Evolutionary conservation across 1,139 yeast genomes (phyloP).

Genomic region (Candida sanyaensis): DNA sequence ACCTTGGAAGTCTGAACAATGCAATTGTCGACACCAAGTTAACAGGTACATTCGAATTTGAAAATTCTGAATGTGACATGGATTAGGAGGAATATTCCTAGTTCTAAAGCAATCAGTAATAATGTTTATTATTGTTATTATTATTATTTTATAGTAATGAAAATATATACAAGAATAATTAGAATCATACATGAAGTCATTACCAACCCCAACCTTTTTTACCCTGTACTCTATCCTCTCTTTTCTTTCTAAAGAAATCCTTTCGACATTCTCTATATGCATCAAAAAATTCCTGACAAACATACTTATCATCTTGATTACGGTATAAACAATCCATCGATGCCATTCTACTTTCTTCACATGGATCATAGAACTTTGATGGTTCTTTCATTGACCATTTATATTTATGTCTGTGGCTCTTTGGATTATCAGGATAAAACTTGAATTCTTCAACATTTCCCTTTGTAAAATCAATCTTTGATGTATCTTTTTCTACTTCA

Average conservation of each 20-base stretch:
- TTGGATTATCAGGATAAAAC: conserved; percentile 84
- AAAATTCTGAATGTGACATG: conserved; percentile 10
- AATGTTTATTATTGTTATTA: background rate
- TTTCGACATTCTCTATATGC: conserved; percentile 91
- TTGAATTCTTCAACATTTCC: conserved; percentile 57
- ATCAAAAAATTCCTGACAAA: conserved; percentile 84
- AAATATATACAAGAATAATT: conserved; percentile 5
- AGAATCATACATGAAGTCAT: background rate
- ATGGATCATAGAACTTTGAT: conserved; percentile 88
- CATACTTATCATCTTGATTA: conserved; percentile 70
- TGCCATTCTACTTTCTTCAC: conserved; percentile 86
- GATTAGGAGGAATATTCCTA: background rate
- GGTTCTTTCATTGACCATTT: conserved; percentile 70
- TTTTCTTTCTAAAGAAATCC: conserved; percentile 62
- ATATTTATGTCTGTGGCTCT: conserved; percentile 60
- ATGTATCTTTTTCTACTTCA: conserved; percentile 41
- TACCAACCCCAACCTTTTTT: conserved; percentile 49
- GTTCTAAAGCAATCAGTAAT: no score
- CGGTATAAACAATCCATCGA: conserved; percentile 78
- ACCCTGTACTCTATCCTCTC: conserved; percentile 39
- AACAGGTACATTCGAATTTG: conserved; percentile 7
- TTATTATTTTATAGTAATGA: background rate
- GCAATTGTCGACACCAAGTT: conserved; percentile 8
- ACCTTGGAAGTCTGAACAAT: conserved; percentile 4
- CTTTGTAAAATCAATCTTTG: conserved; percentile 57